Evolutionary conservation across 1,139 yeast genomes (phyloP).

Genomic region (Pichia kudriavzevii): DNA sequence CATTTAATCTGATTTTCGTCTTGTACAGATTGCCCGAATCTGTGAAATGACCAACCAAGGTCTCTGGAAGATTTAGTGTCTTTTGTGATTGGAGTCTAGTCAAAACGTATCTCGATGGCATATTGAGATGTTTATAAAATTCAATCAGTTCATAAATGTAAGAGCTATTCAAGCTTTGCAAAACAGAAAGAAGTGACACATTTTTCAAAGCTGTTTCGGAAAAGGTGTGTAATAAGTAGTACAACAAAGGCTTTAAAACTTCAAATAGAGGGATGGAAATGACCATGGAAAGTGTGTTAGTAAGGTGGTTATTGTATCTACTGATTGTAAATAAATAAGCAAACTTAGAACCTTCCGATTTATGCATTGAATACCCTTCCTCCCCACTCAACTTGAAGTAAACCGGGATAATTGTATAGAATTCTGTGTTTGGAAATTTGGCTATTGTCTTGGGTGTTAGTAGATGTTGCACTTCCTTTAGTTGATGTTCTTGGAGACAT

Average conservation of each 20-base stretch:
- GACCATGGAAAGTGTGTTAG: conserved; percentile 39
- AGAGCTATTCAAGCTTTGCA: conserved; percentile 17
- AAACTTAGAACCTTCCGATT: too few relatives aligned
- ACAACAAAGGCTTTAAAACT: conserved; percentile 42
- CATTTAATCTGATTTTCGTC: conserved; percentile 17
- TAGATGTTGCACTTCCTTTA: too few relatives aligned
- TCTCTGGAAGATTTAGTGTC: conserved; percentile 12
- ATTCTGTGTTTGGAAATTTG: conserved; percentile 36
- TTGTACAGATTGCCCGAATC: conserved; percentile 18
- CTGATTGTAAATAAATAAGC: conserved; percentile 44
- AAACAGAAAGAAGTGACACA: conserved; percentile 8
- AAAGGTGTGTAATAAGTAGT: conserved; percentile 40
- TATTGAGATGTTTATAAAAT: conserved; percentile 14
- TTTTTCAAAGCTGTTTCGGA: conserved; percentile 27
- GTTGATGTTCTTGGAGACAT: too few relatives aligned
- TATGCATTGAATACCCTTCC: too few relatives aligned
- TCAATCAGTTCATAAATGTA: conserved; percentile 15
- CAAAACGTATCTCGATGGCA: conserved; percentile 18
- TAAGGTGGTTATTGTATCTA: conserved; percentile 34
- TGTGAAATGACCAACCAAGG: conserved; percentile 11
- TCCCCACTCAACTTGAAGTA: too few relatives aligned
- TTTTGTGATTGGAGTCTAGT: conserved; percentile 17
- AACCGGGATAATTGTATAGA: conserved; percentile 42
- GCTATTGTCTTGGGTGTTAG: too few relatives aligned
- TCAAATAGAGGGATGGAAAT: conserved; percentile 40